Evolutionary conservation across 495 filamentous ascomycete species (phyloP).

Genomic region (Penicillium taxi): DNA sequence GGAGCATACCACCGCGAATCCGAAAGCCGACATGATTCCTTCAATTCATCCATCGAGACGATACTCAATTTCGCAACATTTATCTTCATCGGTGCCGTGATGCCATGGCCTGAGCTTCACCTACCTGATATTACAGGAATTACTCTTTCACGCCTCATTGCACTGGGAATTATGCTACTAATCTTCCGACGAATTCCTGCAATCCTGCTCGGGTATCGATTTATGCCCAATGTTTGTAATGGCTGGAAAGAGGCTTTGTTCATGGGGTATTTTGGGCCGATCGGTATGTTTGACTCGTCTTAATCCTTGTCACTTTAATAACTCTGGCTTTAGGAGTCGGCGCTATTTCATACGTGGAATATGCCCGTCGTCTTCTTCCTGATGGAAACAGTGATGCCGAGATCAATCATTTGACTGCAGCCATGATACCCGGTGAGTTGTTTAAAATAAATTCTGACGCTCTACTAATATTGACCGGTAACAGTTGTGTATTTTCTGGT

Average conservation of each 20-base stretch:
- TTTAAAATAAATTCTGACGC: too few species aligned
- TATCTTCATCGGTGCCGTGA: slow-evolving; percentile 36
- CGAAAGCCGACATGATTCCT: slow-evolving; percentile 32
- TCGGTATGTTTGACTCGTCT: slow-evolving; percentile 18
- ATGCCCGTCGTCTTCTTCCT: slow-evolving; percentile 48
- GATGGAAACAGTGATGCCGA: slow-evolving; percentile 42
- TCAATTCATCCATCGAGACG: slow-evolving; percentile 28
- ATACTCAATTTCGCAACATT: slow-evolving; percentile 36
- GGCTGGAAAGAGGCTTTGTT: slow-evolving; percentile 36
- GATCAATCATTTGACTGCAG: slow-evolving; percentile 43
- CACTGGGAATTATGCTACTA: slow-evolving; percentile 25
- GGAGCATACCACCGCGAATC: slow-evolving; percentile 27
- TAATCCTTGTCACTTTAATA: background rate
- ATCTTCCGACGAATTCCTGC: slow-evolving; percentile 33
- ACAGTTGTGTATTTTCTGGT: slow-evolving; percentile 51
- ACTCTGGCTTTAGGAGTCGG: slow-evolving; percentile 24
- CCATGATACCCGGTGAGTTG: slow-evolving; percentile 40
- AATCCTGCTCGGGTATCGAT: slow-evolving; percentile 30
- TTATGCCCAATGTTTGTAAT: slow-evolving; percentile 29
- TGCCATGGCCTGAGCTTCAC: slow-evolving; percentile 33
- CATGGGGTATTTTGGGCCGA: slow-evolving; percentile 35
- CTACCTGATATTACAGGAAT: slow-evolving; percentile 23
- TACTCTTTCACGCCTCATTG: slow-evolving; percentile 23
- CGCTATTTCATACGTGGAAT: slow-evolving; percentile 38
- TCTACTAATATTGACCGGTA: background rate